These are phyloP conservation scores for Melaleuca quinquenervia DNA, from an alignment of 345 rosid species.

Conservation along the genomic window DNA sequence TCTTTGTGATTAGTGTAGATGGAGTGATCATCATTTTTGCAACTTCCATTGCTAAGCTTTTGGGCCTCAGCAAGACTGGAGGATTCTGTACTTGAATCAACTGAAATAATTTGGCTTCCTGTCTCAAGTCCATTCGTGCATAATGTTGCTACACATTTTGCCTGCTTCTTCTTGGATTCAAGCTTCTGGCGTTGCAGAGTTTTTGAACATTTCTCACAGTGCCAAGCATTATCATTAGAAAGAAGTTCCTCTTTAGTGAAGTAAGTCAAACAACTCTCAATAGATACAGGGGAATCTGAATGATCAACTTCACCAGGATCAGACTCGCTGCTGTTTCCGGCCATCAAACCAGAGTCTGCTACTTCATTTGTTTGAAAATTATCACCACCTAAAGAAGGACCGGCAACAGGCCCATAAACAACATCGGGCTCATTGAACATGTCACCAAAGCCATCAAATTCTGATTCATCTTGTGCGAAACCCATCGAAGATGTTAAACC, in stretches of 20 bases:
- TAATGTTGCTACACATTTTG: slow-evolving; percentile 7
- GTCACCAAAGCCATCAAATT: slow-evolving; percentile 78
- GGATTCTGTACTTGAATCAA: slow-evolving; percentile 2
- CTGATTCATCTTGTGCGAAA: slow-evolving; percentile 40
- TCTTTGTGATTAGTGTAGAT: background rate
- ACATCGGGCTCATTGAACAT: slow-evolving; percentile 84
- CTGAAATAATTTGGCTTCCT: slow-evolving; percentile 3
- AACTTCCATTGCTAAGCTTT: slow-evolving; percentile 15
- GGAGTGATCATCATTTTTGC: background rate
- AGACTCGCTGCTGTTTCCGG: slow-evolving; percentile 62
- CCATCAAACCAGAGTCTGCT: slow-evolving; percentile 35
- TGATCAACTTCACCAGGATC: slow-evolving; percentile 94
- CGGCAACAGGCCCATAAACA: slow-evolving; percentile 35
- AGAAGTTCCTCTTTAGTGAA: slow-evolving; percentile 80
- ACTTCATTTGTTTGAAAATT: slow-evolving; percentile 16
- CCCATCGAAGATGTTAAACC: slow-evolving; percentile 45
- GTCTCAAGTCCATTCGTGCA: slow-evolving; percentile 15
- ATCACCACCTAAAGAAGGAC: slow-evolving; percentile 36
- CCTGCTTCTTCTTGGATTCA: slow-evolving; percentile 24
- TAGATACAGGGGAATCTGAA: slow-evolving; percentile 72
- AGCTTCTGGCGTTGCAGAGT: slow-evolving; percentile 13
- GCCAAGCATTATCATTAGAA: slow-evolving; percentile 89
- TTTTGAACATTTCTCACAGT: slow-evolving; percentile 81
- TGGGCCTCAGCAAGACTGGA: background rate
- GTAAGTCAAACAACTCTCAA: slow-evolving; percentile 86